A percentile compares a stretch with the other conserved stretches of the same genome.
phyloP scores from a whole-genome alignment of 495 filamentous ascomycete genomes.

The Aspergillus panamensis region DNA sequence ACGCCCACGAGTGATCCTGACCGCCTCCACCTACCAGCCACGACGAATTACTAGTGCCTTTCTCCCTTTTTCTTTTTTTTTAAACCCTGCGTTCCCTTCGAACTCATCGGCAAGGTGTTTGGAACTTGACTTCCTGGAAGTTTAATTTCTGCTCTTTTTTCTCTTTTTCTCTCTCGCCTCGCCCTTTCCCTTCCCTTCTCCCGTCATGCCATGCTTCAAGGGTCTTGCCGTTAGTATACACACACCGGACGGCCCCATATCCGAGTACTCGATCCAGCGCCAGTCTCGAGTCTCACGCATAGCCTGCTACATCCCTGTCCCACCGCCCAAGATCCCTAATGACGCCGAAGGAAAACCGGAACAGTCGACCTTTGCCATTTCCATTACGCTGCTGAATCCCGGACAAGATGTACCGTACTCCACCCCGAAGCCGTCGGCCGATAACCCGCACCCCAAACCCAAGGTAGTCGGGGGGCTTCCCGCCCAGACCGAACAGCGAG shows the following conservation, averaged over 20 bases:
- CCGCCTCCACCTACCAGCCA: slow-evolving; percentile 20
- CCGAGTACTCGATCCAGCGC: slow-evolving; percentile 92
- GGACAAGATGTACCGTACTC: slow-evolving; percentile 88
- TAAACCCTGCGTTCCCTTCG: slow-evolving; percentile 3
- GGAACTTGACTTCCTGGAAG: neutral
- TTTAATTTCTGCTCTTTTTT: neutral
- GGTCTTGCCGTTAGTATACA: slow-evolving; percentile 96
- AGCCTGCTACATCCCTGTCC: slow-evolving; percentile 94
- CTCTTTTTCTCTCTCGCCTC: slow-evolving; percentile 2
- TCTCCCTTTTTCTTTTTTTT: slow-evolving; percentile 8
- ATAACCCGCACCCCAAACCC: slow-evolving; percentile 70
- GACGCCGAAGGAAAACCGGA: slow-evolving; percentile 70
- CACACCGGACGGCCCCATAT: slow-evolving; percentile 79
- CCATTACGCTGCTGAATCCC: slow-evolving; percentile 89
- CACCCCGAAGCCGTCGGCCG: slow-evolving; percentile 66
- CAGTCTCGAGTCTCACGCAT: slow-evolving; percentile 88
- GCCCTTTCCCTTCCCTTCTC: slow-evolving; percentile 6
- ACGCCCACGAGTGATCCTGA: slow-evolving; percentile 7
- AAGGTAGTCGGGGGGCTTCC: slow-evolving; percentile 73
- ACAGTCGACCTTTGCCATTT: slow-evolving; percentile 92
- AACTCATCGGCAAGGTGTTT: neutral
- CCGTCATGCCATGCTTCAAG: slow-evolving; percentile 92
- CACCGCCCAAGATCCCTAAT: slow-evolving; percentile 71
- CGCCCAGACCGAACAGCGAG: slow-evolving; percentile 51
- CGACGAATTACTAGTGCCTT: slow-evolving; percentile 5